A percentile compares a stretch with the other conserved stretches of the same genome.
phyloP scores from a whole-genome alignment of 2,329 filamentous ascomycete species.

The Aureobasidium sp. region DNA sequence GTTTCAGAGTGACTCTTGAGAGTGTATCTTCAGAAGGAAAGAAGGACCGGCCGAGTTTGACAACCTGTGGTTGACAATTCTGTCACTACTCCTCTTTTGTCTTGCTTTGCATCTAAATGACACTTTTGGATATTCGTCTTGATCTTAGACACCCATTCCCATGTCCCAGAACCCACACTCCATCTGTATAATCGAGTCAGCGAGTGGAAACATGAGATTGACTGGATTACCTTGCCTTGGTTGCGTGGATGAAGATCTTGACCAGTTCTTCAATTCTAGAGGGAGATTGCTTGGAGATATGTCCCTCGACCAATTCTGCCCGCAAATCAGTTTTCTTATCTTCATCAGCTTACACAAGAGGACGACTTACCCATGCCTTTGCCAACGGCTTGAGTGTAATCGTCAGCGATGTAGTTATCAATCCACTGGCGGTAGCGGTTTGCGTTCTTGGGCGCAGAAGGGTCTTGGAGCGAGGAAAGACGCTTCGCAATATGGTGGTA shows the following conservation, averaged over 20 bases:
- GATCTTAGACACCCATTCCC: constrained; percentile 35
- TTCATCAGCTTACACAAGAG: neutral
- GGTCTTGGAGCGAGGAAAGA: constrained; percentile 55
- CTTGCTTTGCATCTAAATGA: neutral
- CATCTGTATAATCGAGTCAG: constrained; percentile 41
- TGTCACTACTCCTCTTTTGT: neutral
- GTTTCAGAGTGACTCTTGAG: neutral
- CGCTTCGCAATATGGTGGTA: constrained; percentile 73
- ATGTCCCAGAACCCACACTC: constrained; percentile 71
- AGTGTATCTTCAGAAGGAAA: neutral
- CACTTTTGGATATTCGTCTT: neutral
- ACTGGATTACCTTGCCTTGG: constrained; percentile 50
- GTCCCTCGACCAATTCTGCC: constrained; percentile 64
- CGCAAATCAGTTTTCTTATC: neutral
- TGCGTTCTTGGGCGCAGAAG: constrained; percentile 21
- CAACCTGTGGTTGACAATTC: neutral
- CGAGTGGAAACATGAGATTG: neutral
- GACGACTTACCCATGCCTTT: constrained; percentile 55
- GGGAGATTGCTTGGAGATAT: constrained; percentile 65
- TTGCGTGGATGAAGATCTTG: constrained; percentile 78
- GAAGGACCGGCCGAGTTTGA: neutral
- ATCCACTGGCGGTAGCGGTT: constrained; percentile 81
- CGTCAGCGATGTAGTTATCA: constrained; percentile 73
- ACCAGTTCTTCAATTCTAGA: constrained; percentile 72
- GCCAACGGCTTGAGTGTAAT: constrained; percentile 65